Conservation (phyloP, 352 stramenopile species). For the Globisporangium barbulae region DNA sequence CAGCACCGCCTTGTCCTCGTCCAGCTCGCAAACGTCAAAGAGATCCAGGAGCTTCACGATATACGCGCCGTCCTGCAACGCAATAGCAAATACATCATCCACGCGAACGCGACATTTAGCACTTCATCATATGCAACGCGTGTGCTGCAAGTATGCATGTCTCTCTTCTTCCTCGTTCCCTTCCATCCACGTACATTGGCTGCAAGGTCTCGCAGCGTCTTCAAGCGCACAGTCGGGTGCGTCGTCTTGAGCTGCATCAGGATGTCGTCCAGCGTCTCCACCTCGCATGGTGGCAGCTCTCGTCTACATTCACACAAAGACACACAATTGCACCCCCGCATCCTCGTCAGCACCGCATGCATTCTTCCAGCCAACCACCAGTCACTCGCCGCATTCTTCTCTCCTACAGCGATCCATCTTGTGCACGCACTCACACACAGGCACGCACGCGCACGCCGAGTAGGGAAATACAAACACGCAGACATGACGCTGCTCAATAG, state of each 20-base stretch:
- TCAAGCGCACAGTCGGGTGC: constrained; percentile 49
- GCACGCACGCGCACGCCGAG: background rate
- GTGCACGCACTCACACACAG: background rate
- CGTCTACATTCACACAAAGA: constrained; percentile 24
- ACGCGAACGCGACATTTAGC: background rate
- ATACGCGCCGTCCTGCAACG: constrained; percentile 56
- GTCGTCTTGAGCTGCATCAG: constrained; percentile 56
- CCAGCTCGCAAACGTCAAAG: constrained; percentile 70
- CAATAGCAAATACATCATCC: constrained; percentile 9
- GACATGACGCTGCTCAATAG: background rate
- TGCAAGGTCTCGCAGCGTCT: constrained; percentile 43
- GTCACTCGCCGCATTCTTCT: background rate
- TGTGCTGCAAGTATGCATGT: background rate
- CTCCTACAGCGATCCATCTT: background rate
- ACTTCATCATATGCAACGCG: background rate
- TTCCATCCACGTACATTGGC: constrained; percentile 31
- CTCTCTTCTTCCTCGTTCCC: background rate
- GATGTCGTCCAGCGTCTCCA: constrained; percentile 67
- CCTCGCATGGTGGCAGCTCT: constrained; percentile 59
- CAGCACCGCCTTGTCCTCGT: constrained; percentile 51
- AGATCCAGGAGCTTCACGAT: constrained; percentile 71
- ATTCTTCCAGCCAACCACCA: background rate
- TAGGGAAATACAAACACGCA: background rate
- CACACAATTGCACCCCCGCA: constrained; percentile 1
- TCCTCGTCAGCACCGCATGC: constrained; percentile 3